A percentile compares a stretch with the other conserved stretches of the same genome.
Evolutionary conservation across 1,284 basidiomycete genomes (phyloP).

Genomic region (Stygiomarasmius scandens): DNA sequence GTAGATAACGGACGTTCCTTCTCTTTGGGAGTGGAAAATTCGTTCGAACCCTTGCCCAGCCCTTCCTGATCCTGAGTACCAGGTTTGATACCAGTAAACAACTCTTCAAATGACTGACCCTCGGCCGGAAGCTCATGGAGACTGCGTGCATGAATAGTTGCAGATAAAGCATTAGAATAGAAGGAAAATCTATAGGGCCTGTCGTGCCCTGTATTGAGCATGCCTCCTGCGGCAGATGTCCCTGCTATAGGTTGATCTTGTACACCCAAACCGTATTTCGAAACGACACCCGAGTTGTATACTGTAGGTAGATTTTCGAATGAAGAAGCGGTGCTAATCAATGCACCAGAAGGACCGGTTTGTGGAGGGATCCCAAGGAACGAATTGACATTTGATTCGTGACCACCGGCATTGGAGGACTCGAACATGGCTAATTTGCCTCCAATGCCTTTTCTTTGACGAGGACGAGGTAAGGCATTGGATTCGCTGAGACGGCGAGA

Average conservation of each 20-base stretch:
- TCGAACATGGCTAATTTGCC: slow-evolving; percentile 95
- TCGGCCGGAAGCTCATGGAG: slow-evolving; percentile 93
- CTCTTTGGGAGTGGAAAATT: not conserved
- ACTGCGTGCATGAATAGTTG: slow-evolving; percentile 94
- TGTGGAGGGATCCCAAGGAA: slow-evolving; percentile 45
- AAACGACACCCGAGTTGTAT: slow-evolving; percentile 18
- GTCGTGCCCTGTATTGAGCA: slow-evolving; percentile 69
- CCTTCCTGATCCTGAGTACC: not conserved
- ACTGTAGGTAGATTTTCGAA: slow-evolving; percentile 17
- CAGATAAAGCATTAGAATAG: slow-evolving; percentile 92
- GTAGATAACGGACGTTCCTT: not conserved
- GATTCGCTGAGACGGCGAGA: slow-evolving; percentile 87
- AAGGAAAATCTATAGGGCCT: slow-evolving; percentile 98
- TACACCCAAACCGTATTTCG: slow-evolving; percentile 20
- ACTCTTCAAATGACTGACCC: slow-evolving; percentile 90
- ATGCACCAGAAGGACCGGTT: slow-evolving; percentile 40
- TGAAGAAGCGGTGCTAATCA: slow-evolving; percentile 16
- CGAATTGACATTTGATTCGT: not conserved
- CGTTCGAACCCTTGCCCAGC: not conserved
- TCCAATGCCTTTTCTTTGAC: slow-evolving; percentile 67
- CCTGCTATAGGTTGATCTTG: slow-evolving; percentile 8
- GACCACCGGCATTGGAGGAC: slow-evolving; percentile 11
- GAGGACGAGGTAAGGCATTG: slow-evolving; percentile 59
- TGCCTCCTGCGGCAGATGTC: slow-evolving; percentile 28
- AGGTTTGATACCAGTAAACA: slow-evolving; percentile 68